Evolutionary conservation across 2,329 filamentous ascomycete genomes (phyloP).

Genomic region (Raffaelea ambrosiae): DNA sequence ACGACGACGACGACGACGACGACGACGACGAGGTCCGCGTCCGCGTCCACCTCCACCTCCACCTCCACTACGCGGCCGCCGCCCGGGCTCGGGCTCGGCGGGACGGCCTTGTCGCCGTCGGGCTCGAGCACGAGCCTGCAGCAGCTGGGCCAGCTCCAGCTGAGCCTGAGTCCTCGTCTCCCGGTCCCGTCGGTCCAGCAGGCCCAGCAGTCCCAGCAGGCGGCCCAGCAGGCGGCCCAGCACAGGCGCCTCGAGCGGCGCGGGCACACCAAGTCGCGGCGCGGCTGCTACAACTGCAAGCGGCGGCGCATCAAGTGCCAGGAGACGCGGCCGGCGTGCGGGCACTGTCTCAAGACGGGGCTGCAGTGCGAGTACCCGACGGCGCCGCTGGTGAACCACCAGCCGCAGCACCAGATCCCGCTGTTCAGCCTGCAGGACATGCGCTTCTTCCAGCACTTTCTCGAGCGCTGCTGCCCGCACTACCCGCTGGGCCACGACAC

Average conservation of each 20-base stretch:
- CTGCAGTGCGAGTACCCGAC: slow-evolving; percentile 56
- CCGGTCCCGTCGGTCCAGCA: too few species aligned
- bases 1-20: not conserved
- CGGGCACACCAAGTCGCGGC: slow-evolving; percentile 57
- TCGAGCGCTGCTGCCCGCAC: slow-evolving; percentile 53
- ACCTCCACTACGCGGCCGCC: too few species aligned
- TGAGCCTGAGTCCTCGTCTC: too few species aligned
- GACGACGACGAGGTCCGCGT: not conserved
- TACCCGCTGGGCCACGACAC: slow-evolving; percentile 57
- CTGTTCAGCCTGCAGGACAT: slow-evolving; percentile 55
- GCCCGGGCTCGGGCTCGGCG: too few species aligned
- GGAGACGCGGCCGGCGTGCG: slow-evolving; percentile 54
- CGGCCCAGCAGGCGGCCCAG: not conserved
- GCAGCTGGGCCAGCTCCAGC: too few species aligned
- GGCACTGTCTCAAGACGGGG: slow-evolving; percentile 54
- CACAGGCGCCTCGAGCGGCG: slow-evolving; percentile 41
- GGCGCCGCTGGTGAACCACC: slow-evolving; percentile 39
- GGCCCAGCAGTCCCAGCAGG: too few species aligned
- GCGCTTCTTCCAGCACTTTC: slow-evolving; percentile 61
- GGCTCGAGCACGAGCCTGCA: too few species aligned
- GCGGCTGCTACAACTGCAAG: slow-evolving; percentile 62
- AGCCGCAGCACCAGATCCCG: slow-evolving; percentile 50
- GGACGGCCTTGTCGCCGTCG: too few species aligned
- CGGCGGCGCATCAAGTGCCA: slow-evolving; percentile 60
- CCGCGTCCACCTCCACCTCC: too few species aligned